Evolutionary conservation across 306 rosid genomes (phyloP), one percentile per base, ranked within the genome.

Genomic region (Gillenia trifoliata): DNA sequence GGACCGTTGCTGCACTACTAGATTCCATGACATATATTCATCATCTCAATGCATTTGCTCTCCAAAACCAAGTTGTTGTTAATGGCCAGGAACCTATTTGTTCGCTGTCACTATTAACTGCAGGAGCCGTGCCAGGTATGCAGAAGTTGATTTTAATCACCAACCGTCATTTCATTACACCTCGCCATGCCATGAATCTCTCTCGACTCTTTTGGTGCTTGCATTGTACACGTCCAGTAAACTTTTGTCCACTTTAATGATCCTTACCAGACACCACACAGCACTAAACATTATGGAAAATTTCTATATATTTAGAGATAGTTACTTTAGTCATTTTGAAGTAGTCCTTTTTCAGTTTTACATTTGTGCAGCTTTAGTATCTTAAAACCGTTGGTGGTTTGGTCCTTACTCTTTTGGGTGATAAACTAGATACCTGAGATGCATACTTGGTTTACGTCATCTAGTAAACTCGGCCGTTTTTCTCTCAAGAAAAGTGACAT

Each of bases 61-160:
- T 90, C 76, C 87, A 80, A 72, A 84, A 67, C 74, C 76, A 68
- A 45, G 20, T 4, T 79, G 70, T 81, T 76, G 66, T 86, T 59
- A 83, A 88, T 36, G 91, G 84, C 75, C 79, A 83, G 59, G 87
- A 91, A 75, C 77, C 88, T 68, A 68, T 59, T 20, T 94, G 98
- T 78, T 87, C 65, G 38, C 75, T 94, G 73, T 88, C 98, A 40
- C 87, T 88, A 79, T 77, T 94, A 77, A 86, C 86, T 34, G 84
- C 88, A 67, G 82, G 77, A 78, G 76, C 78, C 59, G 49, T 88
- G 75, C 97, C 98, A 87, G 97, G 98, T 91, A 85, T 52, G 75
- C 64, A 66, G 61, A 43, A 36, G 55, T 70, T 72, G 43, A 72
- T 28, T 45, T 34, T 57, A 20, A 26, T 40, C 50, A 17, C 73